Percentiles rank a stretch among this genome's conserved stretches.
Evolutionary conservation across 148 eudicot species (phyloP).

Genomic region (Chenopodium suecicum): DNA sequence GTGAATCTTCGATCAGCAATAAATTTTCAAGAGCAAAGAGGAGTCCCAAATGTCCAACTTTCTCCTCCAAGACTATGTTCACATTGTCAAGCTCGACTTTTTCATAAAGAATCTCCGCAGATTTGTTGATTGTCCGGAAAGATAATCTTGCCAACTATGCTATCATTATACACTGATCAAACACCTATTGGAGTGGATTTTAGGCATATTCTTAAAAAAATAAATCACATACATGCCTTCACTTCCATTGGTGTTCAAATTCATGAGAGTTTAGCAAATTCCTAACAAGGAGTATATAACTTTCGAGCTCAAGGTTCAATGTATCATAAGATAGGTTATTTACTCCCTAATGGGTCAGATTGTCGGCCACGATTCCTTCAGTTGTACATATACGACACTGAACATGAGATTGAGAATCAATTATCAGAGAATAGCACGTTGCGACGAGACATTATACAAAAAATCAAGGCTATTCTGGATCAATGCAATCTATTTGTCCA

Average conservation of each 20-base stretch:
- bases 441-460: background rate
- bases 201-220: conserved; percentile 2
- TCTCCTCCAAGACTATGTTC: background rate
- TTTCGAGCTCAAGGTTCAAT: background rate
- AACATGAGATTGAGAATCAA: conserved; percentile 7
- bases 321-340: too few relatives aligned
- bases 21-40: background rate
- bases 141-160: background rate
- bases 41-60: background rate
- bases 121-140: conserved; percentile 12
- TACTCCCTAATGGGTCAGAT: too few relatives aligned
- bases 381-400: conserved; percentile 6
- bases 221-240: conserved; percentile 4
- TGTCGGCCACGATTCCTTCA: background rate
- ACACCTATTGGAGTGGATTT: background rate
- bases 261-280: conserved; percentile 16
- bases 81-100: conserved; percentile 9
- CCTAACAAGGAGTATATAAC: background rate
- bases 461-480: conserved; percentile 4
- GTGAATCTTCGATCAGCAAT: background rate
- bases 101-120: conserved; percentile 4
- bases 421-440: background rate
- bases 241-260: conserved; percentile 8
- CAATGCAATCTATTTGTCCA: conserved; percentile 4
- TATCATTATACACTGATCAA: background rate